These are phyloP conservation scores for Davidsoniella virescens DNA, from an alignment of 2,329 filamentous ascomycete species.

Conservation along the genomic window DNA sequence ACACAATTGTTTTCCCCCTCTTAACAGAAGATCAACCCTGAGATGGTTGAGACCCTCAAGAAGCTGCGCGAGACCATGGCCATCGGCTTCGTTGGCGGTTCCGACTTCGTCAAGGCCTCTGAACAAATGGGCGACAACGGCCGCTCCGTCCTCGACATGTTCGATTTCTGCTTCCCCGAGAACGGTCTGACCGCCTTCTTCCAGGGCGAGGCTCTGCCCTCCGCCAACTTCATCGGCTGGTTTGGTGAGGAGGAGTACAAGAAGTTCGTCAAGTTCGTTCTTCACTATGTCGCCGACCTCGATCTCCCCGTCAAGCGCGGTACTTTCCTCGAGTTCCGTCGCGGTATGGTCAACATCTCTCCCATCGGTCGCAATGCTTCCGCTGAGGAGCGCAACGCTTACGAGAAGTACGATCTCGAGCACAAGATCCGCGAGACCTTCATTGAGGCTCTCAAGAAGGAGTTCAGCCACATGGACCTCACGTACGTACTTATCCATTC, in stretches of 20 bases:
- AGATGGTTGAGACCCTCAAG: slow-evolving; percentile 70
- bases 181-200: slow-evolving; percentile 90
- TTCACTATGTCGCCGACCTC: slow-evolving; percentile 72
- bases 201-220: slow-evolving; percentile 56
- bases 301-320: slow-evolving; percentile 71
- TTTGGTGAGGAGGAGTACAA: slow-evolving; percentile 75
- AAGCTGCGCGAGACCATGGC: slow-evolving; percentile 72
- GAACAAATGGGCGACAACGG: slow-evolving; percentile 67
- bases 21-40: slow-evolving; percentile 48
- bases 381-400: slow-evolving; percentile 63
- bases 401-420: slow-evolving; percentile 63
- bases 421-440: slow-evolving; percentile 63
- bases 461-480: slow-evolving; percentile 68
- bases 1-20: slow-evolving; percentile 4
- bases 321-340: slow-evolving; percentile 77
- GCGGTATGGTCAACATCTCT: slow-evolving; percentile 79
- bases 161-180: slow-evolving; percentile 96
- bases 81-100: slow-evolving; percentile 86
- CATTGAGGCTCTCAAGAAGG: slow-evolving; percentile 58
- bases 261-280: slow-evolving; percentile 55
- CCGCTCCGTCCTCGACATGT: slow-evolving; percentile 61
- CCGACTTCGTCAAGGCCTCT: slow-evolving; percentile 84
- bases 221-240: slow-evolving; percentile 79
- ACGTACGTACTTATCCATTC: slow-evolving; percentile 41
- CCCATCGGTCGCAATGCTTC: slow-evolving; percentile 78